Evolutionary conservation across 1,139 yeast genomes (phyloP).

Genomic region (Kurtzmaniella quercitrusa): DNA sequence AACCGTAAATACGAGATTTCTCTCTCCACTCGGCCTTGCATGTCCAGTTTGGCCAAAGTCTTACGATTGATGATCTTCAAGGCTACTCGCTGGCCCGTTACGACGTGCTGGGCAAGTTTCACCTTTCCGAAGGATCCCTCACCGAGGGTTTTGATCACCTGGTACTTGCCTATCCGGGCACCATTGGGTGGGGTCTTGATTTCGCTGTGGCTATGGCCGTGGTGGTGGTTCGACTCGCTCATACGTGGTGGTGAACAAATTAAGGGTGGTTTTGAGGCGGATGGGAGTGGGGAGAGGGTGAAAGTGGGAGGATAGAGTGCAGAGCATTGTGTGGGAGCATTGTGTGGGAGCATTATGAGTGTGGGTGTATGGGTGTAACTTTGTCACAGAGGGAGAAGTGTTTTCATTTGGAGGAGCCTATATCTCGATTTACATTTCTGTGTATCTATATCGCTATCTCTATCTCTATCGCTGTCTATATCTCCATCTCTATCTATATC

Average conservation of each 20-base stretch:
- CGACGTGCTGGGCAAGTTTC: constrained; percentile 87
- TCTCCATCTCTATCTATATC: no score
- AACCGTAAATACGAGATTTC: constrained; percentile 88
- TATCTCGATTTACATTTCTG: no score
- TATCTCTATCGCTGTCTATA: no score
- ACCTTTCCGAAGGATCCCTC: constrained; percentile 99
- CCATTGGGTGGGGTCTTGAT: constrained; percentile 11
- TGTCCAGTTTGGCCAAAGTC: constrained; percentile 90
- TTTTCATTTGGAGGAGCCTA: no score
- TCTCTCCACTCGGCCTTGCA: constrained; percentile 96
- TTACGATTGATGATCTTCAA: constrained; percentile 90
- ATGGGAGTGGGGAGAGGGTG: background rate
- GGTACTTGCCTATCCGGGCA: constrained; percentile 82
- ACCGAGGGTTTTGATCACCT: constrained; percentile 88
- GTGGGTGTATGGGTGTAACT: background rate
- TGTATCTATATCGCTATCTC: no score
- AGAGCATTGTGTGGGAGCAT: constrained; percentile 2
- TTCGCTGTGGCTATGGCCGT: constrained; percentile 11
- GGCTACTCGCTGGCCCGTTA: constrained; percentile 92
- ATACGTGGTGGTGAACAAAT: background rate
- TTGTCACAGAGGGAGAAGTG: no score
- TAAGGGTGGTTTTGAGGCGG: background rate
- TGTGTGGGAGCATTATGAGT: constrained; percentile 5
- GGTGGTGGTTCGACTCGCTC: constrained; percentile 11
- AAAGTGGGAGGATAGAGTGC: no score